phyloP scores from a whole-genome alignment of 1,284 basidiomycete species.

The Inonotus obliquus region DNA sequence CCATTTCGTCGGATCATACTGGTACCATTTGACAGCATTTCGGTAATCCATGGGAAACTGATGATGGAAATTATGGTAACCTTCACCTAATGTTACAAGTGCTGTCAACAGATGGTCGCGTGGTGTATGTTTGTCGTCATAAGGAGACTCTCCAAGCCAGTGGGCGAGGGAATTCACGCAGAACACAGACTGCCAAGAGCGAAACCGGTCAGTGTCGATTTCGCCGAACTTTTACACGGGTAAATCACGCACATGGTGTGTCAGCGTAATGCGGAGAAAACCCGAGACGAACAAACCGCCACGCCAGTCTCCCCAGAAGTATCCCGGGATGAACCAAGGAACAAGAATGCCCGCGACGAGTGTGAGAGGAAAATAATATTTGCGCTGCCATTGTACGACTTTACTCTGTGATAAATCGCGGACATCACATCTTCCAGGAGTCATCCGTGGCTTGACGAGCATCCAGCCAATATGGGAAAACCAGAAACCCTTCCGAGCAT shows the following conservation, averaged over 20 bases:
- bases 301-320: constrained; percentile 78
- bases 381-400: constrained; percentile 83
- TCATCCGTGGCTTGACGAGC: constrained; percentile 74
- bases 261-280: constrained; percentile 59
- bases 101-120: constrained; percentile 85
- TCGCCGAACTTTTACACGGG: constrained; percentile 1
- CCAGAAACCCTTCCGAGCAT: constrained; percentile 75
- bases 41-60: constrained; percentile 86
- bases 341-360: constrained; percentile 66
- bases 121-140: constrained; percentile 81
- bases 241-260: constrained; percentile 69
- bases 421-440: constrained; percentile 73
- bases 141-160: constrained; percentile 79
- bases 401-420: constrained; percentile 75
- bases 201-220: constrained; percentile 9
- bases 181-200: constrained; percentile 68
- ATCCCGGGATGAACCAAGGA: constrained; percentile 71
- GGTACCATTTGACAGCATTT: constrained; percentile 70
- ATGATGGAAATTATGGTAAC: constrained; percentile 92
- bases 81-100: constrained; percentile 85
- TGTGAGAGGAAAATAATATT: constrained; percentile 64
- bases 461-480: constrained; percentile 92
- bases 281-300: constrained; percentile 83
- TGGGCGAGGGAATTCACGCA: constrained; percentile 92
- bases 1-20: constrained; percentile 74